Conservation (phyloP, 331 rosid genomes). For the Prunus yedoensis region DNA sequence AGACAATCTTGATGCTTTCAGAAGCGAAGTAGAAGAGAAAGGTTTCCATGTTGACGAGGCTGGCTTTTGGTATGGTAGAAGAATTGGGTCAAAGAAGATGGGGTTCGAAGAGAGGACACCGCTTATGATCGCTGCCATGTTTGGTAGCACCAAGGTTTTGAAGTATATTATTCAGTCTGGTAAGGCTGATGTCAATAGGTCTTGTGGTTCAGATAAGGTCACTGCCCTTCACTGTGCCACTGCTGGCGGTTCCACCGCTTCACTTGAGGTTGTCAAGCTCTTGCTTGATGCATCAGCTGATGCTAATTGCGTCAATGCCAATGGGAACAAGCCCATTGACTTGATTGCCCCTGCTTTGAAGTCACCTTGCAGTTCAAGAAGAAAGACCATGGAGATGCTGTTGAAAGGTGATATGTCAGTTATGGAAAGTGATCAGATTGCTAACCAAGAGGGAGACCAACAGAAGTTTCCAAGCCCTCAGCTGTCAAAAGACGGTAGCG, state of each 20-base stretch:
- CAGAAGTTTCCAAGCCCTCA: conserved; percentile 31
- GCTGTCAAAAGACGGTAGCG: conserved; percentile 51
- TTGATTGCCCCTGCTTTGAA: conserved; percentile 58
- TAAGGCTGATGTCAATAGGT: conserved; percentile 68
- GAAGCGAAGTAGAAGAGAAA: conserved; percentile 58
- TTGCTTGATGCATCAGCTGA: conserved; percentile 79
- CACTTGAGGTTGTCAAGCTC: conserved; percentile 64
- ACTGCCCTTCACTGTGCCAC: conserved; percentile 94
- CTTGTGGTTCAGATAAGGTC: conserved; percentile 72
- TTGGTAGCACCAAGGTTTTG: conserved; percentile 68
- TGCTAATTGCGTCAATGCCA: conserved; percentile 43
- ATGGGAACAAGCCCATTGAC: conserved; percentile 61
- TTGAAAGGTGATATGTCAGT: conserved; percentile 48
- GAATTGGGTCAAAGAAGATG: conserved; percentile 89
- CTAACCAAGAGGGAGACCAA: conserved; percentile 45
- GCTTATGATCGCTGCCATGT: conserved; percentile 89
- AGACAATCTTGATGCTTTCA: conserved; percentile 74
- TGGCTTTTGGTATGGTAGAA: conserved; percentile 85
- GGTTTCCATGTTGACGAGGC: conserved; percentile 57
- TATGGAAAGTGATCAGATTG: conserved; percentile 37
- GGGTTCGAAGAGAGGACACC: conserved; percentile 85
- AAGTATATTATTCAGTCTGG: conserved; percentile 59
- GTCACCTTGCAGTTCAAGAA: conserved; percentile 40
- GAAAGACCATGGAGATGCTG: conserved; percentile 72
- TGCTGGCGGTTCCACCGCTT: conserved; percentile 68